These are phyloP conservation scores for Pseudogymnoascus sp. DNA, from an alignment of 2,329 filamentous ascomycete genomes.

Conservation along the genomic window DNA sequence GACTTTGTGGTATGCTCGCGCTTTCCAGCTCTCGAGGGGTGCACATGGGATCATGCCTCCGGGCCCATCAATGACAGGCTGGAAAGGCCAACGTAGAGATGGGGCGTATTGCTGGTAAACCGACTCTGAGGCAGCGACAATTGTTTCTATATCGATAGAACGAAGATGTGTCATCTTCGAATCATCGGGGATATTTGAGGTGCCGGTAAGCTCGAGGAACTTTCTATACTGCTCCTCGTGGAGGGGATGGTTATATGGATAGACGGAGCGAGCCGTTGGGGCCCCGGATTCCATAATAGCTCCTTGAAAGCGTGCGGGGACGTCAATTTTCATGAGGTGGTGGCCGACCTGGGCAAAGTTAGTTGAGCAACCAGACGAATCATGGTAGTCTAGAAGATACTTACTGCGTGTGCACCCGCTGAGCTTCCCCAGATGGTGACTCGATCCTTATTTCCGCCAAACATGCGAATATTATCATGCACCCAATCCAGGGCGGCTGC, in stretches of 20 bases:
- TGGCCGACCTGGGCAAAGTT: constrained; percentile 49
- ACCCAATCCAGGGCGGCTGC: constrained; percentile 52
- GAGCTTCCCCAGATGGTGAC: constrained; percentile 55
- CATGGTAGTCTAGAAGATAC: constrained; percentile 13
- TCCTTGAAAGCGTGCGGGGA: constrained; percentile 37
- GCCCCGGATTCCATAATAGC: constrained; percentile 51
- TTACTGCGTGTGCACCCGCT: constrained; percentile 54
- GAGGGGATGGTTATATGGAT: constrained; percentile 44
- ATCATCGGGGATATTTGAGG: constrained; percentile 33
- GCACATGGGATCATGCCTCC: constrained; percentile 46
- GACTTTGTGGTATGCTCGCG: constrained; percentile 44
- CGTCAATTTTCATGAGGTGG: constrained; percentile 46
- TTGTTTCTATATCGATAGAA: constrained; percentile 30
- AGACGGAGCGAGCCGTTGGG: constrained; percentile 46
- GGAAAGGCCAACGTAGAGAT: constrained; percentile 54
- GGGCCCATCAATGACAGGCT: constrained; percentile 55
- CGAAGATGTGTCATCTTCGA: constrained; percentile 45
- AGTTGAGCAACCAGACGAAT: constrained; percentile 9
- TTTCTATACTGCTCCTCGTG: constrained; percentile 49
- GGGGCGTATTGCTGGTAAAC: constrained; percentile 38
- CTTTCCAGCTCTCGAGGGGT: constrained; percentile 52
- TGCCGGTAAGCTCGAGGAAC: constrained; percentile 46
- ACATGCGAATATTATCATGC: constrained; percentile 46
- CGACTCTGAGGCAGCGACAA: constrained; percentile 35
- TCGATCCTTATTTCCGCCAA: constrained; percentile 50